phyloP scores from a whole-genome alignment of 805 yeast species.

The Teunomyces aglyptinius region DNA sequence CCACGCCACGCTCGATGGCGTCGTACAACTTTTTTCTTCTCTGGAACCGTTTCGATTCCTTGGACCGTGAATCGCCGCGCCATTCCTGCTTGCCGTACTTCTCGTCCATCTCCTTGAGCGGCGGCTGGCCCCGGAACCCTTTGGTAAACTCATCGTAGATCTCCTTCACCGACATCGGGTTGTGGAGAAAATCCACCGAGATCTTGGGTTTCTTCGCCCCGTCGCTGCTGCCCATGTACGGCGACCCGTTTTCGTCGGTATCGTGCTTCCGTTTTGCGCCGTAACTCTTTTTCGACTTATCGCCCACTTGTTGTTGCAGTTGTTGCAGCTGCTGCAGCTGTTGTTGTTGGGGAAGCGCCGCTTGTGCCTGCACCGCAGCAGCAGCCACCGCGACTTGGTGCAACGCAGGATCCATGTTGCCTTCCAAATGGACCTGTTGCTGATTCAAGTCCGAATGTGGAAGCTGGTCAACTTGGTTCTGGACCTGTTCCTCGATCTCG shows the following conservation, averaged over 20 bases:
- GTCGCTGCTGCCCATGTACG: slow-evolving; percentile 7
- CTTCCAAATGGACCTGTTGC: slow-evolving; percentile 24
- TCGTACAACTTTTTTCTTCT: slow-evolving; percentile 44
- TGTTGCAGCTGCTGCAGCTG: slow-evolving; percentile 6
- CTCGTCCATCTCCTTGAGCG: slow-evolving; percentile 41
- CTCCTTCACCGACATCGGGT: slow-evolving; percentile 44
- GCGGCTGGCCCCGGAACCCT: slow-evolving; percentile 45
- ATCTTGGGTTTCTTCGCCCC: slow-evolving; percentile 36
- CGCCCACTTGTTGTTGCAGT: slow-evolving; percentile 6
- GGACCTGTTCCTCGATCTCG: slow-evolving; percentile 21
- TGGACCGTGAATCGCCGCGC: slow-evolving; percentile 46
- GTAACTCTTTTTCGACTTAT: slow-evolving; percentile 8
- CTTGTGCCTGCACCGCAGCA: slow-evolving; percentile 28
- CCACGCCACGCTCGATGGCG: slow-evolving; percentile 41
- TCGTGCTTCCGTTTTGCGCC: slow-evolving; percentile 11
- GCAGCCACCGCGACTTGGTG: slow-evolving; percentile 42
- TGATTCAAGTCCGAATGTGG: slow-evolving; percentile 10
- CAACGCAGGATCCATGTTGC: slow-evolving; percentile 42
- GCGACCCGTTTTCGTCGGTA: slow-evolving; percentile 2
- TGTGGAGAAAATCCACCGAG: slow-evolving; percentile 38
- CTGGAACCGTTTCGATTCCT: slow-evolving; percentile 43
- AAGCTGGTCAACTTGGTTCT: slow-evolving; percentile 19
- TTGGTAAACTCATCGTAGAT: slow-evolving; percentile 45
- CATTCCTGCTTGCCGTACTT: slow-evolving; percentile 44
- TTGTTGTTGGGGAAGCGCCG: slow-evolving; percentile 9